These are phyloP conservation scores for Silybum marianum DNA, from an alignment of 129 eudicot genomes.

Conservation along the genomic window DNA sequence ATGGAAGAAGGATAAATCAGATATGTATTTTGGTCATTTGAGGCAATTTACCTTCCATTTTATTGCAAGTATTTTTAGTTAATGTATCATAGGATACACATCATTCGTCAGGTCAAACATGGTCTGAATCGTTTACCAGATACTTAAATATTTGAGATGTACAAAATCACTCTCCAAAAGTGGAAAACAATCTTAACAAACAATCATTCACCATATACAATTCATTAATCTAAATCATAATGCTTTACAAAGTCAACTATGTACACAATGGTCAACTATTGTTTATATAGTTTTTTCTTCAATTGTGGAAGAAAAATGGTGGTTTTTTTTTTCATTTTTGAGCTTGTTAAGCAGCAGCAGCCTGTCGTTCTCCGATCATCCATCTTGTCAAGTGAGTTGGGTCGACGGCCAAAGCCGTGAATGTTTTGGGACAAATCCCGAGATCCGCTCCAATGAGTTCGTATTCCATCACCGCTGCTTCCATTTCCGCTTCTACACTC, in stretches of 20 bases:
- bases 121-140: neutral
- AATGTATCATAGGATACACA: neutral
- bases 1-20: too few species aligned
- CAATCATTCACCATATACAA: neutral
- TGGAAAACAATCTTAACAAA: conserved; percentile 1
- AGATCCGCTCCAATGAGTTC: conserved; percentile 60
- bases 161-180: neutral
- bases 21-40: too few species aligned
- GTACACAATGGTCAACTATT: conserved; percentile 7
- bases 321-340: too few species aligned
- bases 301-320: conserved; percentile 7
- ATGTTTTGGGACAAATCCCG: conserved; percentile 68
- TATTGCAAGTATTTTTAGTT: neutral
- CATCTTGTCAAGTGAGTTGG: conserved; percentile 81
- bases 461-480: conserved; percentile 62
- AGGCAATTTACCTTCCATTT: too few species aligned
- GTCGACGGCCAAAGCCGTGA: conserved; percentile 54
- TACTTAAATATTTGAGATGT: neutral
- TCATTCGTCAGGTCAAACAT: too few species aligned
- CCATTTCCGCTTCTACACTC: conserved; percentile 69
- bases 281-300: neutral
- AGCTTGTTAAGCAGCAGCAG: conserved; percentile 25
- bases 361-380: conserved; percentile 74
- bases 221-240: neutral
- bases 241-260: conserved; percentile 5